A percentile compares a stretch with the other conserved stretches of the same genome.
Conservation (phyloP, 1,284 basidiomycete genomes). For the Pseudozyma flocculosa region DNA sequence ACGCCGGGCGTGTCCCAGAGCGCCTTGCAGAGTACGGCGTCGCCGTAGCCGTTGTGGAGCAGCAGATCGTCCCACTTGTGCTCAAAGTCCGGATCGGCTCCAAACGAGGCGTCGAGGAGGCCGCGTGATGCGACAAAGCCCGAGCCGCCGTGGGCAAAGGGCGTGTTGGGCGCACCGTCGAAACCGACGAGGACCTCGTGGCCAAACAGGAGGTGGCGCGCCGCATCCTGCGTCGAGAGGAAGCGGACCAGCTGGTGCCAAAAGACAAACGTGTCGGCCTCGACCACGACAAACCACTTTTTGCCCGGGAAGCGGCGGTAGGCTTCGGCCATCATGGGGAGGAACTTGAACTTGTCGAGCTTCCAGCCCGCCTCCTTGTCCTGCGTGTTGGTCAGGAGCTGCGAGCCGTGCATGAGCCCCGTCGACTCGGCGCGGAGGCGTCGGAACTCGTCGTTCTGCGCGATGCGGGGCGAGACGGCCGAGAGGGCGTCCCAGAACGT, state of each 20-base stretch:
- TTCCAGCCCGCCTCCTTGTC: conserved; percentile 27
- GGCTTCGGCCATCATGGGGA: conserved; percentile 29
- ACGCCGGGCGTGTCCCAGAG: conserved; percentile 16
- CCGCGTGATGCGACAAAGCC: conserved; percentile 23
- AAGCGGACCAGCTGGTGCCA: conserved; percentile 21
- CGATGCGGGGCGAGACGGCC: conserved; percentile 17
- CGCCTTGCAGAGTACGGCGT: conserved; percentile 29
- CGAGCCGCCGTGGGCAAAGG: conserved; percentile 28
- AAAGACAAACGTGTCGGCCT: conserved; percentile 43
- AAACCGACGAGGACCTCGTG: conserved; percentile 23
- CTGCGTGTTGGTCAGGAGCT: conserved; percentile 8
- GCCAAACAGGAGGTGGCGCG: conserved; percentile 16
- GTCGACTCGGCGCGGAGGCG: conserved; percentile 7
- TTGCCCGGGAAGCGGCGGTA: conserved; percentile 12
- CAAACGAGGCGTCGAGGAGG: conserved; percentile 19
- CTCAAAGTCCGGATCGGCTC: conserved; percentile 15
- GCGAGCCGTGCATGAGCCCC: conserved; percentile 4
- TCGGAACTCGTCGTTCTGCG: conserved; percentile 6
- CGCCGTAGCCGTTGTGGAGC: conserved; percentile 21
- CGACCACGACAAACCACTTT: conserved; percentile 40
- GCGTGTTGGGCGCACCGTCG: conserved; percentile 9
- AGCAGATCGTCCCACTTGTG: conserved; percentile 16
- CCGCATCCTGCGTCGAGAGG: conserved; percentile 7
- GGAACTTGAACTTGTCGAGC: conserved; percentile 41
- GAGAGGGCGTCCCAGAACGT: conserved; percentile 18